Evolutionary conservation across 257 asterid genomes (phyloP).

Genomic region (Leptodermis oblonga): DNA sequence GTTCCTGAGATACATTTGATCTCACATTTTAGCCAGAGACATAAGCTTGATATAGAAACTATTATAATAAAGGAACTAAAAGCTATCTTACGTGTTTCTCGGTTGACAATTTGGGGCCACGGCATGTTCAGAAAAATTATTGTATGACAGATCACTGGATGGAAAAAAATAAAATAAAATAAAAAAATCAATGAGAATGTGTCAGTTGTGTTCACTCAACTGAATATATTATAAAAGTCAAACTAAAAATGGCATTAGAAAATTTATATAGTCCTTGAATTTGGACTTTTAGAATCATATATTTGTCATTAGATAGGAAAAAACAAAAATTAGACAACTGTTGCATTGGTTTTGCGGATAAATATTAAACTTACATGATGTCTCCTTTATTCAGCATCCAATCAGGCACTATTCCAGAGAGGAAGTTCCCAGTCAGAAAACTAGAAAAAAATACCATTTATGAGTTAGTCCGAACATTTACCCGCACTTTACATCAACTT

Average conservation of each 20-base stretch:
- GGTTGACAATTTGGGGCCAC: not conserved
- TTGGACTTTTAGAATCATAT: too few relatives aligned
- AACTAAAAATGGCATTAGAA: not conserved
- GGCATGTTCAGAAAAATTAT: slow-evolving; percentile 9
- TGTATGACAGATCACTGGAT: slow-evolving; percentile 22
- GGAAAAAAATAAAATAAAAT: not conserved
- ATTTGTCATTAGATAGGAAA: too few relatives aligned
- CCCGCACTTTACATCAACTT: too few relatives aligned
- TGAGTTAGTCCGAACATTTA: not conserved
- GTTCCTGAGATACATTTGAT: slow-evolving; percentile 9
- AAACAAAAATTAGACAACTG: not conserved
- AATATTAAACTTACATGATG: not conserved
- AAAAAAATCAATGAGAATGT: not conserved
- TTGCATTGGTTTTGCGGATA: not conserved
- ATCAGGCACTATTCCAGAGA: slow-evolving; percentile 14
- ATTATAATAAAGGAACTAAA: not conserved
- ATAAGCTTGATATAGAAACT: not conserved
- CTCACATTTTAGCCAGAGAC: slow-evolving; percentile 4
- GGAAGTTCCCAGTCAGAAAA: slow-evolving; percentile 15
- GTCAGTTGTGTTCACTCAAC: not conserved
- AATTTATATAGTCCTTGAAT: not conserved
- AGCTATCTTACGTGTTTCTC: slow-evolving; percentile 2
- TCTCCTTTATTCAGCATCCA: slow-evolving; percentile 6
- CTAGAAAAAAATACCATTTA: not conserved
- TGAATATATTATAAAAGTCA: too few relatives aligned